Evolutionary conservation across 306 rosid species (phyloP).

Genomic region (Comarum palustre): DNA sequence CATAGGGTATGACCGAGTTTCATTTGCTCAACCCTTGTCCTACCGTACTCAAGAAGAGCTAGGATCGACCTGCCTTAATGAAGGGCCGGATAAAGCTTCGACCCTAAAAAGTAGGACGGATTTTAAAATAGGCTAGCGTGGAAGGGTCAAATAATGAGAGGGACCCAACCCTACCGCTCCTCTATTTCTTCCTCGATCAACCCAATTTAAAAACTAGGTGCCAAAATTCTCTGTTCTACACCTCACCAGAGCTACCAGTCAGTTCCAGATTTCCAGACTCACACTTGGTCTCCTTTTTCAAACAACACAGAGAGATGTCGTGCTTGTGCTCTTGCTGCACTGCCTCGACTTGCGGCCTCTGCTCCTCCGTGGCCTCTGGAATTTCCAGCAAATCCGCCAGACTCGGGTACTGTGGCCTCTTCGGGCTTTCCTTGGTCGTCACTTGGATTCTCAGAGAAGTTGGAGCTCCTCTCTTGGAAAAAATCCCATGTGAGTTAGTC

Average conservation of each 20-base stretch:
- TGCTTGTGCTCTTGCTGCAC: constrained; percentile 61
- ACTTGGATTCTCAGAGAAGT: constrained; percentile 92
- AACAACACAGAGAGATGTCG: constrained; percentile 46
- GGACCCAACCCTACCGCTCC: too few species aligned
- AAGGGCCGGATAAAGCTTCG: too few species aligned
- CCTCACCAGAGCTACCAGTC: constrained; percentile 6
- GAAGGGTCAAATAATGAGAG: too few species aligned
- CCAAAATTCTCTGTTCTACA: background rate
- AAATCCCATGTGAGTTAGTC: constrained; percentile 65
- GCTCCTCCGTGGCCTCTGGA: constrained; percentile 78
- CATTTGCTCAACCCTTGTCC: too few species aligned
- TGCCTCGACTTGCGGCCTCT: constrained; percentile 69
- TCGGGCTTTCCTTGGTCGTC: constrained; percentile 66
- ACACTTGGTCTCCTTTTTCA: background rate
- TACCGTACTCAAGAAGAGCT: too few species aligned
- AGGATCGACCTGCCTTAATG: too few species aligned
- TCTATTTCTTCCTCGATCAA: background rate
- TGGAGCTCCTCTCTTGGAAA: constrained; percentile 78
- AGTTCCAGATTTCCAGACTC: background rate
- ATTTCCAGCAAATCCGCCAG: constrained; percentile 77
- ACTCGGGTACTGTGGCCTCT: constrained; percentile 82
- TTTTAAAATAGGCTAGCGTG: too few species aligned
- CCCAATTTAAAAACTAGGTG: background rate
- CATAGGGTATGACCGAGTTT: too few species aligned
- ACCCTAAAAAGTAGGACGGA: too few species aligned